These are phyloP conservation scores for Penicillium sp. DNA, from an alignment of 2,329 filamentous ascomycete species.

Conservation along the genomic window DNA sequence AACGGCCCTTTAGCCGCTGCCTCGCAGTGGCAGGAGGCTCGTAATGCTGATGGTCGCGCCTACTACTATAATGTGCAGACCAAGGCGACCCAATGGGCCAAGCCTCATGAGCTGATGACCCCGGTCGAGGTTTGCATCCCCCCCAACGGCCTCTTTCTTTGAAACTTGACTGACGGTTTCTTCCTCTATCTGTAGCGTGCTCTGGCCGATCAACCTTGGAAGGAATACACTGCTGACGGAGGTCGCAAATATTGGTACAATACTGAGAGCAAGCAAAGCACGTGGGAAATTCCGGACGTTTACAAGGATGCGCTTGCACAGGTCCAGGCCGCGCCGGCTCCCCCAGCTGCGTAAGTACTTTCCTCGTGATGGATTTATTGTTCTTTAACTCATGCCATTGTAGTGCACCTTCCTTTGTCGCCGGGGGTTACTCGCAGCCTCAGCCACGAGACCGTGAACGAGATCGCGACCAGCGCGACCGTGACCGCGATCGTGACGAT, in stretches of 20 bases:
- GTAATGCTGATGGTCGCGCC: slow-evolving; percentile 76
- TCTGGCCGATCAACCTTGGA: slow-evolving; percentile 83
- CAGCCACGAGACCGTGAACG: slow-evolving; percentile 44
- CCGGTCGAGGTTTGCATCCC: slow-evolving; percentile 70
- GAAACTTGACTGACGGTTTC: slow-evolving; percentile 22
- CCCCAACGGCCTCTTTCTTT: slow-evolving; percentile 8
- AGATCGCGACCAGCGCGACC: slow-evolving; percentile 50
- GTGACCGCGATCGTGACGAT: slow-evolving; percentile 21
- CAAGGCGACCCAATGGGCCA: slow-evolving; percentile 90
- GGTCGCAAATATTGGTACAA: slow-evolving; percentile 97
- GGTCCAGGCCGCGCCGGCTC: slow-evolving; percentile 48
- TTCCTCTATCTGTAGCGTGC: slow-evolving; percentile 63
- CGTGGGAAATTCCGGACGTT: slow-evolving; percentile 88
- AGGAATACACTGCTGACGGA: slow-evolving; percentile 84
- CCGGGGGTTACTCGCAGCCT: slow-evolving; percentile 51
- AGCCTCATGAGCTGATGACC: slow-evolving; percentile 87
- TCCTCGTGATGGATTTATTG: too few relatives aligned
- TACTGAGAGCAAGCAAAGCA: slow-evolving; percentile 85
- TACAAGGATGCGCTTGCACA: slow-evolving; percentile 76
- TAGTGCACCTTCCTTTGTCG: slow-evolving; percentile 61
- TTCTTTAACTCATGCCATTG: slow-evolving; percentile 43
- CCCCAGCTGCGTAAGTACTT: slow-evolving; percentile 51
- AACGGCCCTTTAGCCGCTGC: slow-evolving; percentile 60
- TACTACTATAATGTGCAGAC: slow-evolving; percentile 92
- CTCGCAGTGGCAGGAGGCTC: slow-evolving; percentile 77